Conservation (phyloP, 2,329 filamentous ascomycete genomes). For the Trichoderma lentiforme region DNA sequence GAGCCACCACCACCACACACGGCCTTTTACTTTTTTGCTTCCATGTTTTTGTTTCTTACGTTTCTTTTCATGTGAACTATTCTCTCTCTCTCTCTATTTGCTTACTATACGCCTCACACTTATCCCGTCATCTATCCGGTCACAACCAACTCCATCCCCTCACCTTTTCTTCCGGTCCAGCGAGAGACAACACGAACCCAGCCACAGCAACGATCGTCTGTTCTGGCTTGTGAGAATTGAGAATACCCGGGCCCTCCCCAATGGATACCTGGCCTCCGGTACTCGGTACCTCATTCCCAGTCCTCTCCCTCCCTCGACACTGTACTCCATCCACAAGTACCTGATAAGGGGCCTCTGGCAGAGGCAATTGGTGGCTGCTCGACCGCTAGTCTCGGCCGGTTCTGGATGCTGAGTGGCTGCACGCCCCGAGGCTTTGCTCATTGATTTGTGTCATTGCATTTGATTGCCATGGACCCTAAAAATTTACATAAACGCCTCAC, state of each 20-base stretch:
- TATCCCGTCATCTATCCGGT: not conserved
- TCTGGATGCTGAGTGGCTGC: conserved; percentile 15
- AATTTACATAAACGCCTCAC: conserved; percentile 15
- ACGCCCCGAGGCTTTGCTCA: conserved; percentile 10
- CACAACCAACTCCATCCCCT: no score
- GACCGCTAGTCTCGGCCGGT: conserved; percentile 1
- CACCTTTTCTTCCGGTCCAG: no score
- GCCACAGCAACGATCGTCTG: not conserved
- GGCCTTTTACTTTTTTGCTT: not conserved
- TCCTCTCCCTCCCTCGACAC: not conserved
- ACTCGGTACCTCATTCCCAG: not conserved
- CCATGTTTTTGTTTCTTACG: not conserved
- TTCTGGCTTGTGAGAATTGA: not conserved
- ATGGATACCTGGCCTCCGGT: conserved; percentile 1
- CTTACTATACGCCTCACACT: not conserved
- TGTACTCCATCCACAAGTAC: conserved; percentile 10
- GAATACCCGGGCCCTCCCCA: not conserved
- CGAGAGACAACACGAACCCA: not conserved
- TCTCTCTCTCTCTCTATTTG: not conserved
- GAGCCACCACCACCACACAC: not conserved
- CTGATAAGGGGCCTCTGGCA: conserved; percentile 15
- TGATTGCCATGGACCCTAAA: conserved; percentile 4
- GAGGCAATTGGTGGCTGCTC: conserved; percentile 14
- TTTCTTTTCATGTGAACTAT: not conserved
- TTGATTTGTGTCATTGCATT: conserved; percentile 17